Conservation (phyloP, 139 green algal species). For the Chlamydomonas applanata region DNA sequence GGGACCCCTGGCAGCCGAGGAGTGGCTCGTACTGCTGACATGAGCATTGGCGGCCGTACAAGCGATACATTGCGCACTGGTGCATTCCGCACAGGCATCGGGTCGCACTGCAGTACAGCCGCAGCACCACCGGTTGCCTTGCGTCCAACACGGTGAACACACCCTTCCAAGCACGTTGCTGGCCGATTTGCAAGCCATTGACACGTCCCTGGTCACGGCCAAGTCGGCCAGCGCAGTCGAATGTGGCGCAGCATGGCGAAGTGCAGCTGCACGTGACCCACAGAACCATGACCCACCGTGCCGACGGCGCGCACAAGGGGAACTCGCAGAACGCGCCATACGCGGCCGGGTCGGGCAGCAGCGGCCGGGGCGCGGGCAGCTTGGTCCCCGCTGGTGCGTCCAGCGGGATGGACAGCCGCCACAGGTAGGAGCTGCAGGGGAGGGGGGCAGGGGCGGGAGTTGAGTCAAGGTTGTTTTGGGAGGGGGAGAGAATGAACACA, state of each 20-base stretch:
- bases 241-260: background rate
- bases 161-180: too few species aligned
- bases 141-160: too few species aligned
- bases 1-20: too few species aligned
- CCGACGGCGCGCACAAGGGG: conserved; percentile 8
- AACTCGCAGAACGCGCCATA: conserved; percentile 54
- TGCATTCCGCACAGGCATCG: background rate
- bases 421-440: conserved; percentile 13
- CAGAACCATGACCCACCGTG: too few species aligned
- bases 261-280: background rate
- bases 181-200: too few species aligned
- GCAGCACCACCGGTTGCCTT: too few species aligned
- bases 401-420: conserved; percentile 38
- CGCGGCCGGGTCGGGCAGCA: conserved; percentile 8
- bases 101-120: background rate
- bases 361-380: conserved; percentile 17
- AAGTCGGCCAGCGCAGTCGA: too few species aligned
- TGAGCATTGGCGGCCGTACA: too few species aligned
- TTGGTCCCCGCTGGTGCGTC: background rate
- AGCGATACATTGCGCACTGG: background rate
- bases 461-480: background rate
- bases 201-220: too few species aligned
- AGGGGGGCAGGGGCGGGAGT: background rate
- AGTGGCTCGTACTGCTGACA: too few species aligned
- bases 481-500: too few species aligned